Percentiles rank a stretch among this genome's conserved stretches.
These are phyloP conservation scores for Daldinia eschscholtzii DNA, from an alignment of 2,329 filamentous ascomycete species.

Conservation along the genomic window DNA sequence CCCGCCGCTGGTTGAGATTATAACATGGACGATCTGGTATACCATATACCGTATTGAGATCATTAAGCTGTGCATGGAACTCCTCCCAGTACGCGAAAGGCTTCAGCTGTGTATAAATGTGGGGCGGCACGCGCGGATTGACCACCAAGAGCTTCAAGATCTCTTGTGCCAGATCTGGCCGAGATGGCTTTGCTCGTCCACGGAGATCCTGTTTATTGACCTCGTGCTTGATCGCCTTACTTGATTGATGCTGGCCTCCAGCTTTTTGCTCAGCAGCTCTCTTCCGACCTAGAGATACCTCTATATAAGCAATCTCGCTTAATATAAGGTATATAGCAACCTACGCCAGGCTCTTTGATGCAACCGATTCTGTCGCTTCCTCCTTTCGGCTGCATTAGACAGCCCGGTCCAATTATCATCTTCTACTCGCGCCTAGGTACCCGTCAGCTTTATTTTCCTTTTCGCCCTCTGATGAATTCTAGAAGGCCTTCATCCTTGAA, in stretches of 20 bases:
- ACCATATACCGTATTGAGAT: slow-evolving; percentile 4
- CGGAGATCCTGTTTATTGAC: not conserved
- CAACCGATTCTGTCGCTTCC: slow-evolving; percentile 54
- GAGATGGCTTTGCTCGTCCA: not conserved
- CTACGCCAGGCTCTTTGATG: slow-evolving; percentile 54
- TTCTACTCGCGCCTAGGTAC: slow-evolving; percentile 40
- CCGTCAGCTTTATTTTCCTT: slow-evolving; percentile 5
- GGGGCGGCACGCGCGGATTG: not conserved
- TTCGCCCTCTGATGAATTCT: not conserved
- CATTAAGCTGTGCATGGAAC: slow-evolving; percentile 27
- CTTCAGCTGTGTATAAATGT: slow-evolving; percentile 26
- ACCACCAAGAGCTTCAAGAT: slow-evolving; percentile 18
- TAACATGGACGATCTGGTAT: not conserved
- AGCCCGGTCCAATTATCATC: slow-evolving; percentile 56
- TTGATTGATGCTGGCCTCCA: not conserved
- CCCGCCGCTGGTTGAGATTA: not conserved
- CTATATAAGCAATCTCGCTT: not conserved
- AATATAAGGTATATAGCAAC: slow-evolving; percentile 24
- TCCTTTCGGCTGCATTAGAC: slow-evolving; percentile 49
- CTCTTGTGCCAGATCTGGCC: slow-evolving; percentile 5
- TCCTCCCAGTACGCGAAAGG: slow-evolving; percentile 46
- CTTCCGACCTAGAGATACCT: slow-evolving; percentile 14
- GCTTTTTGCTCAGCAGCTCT: slow-evolving; percentile 8
- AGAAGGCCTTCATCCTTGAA: not conserved
- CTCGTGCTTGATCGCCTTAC: not conserved